phyloP scores from a whole-genome alignment of 164 flowering plant species.

The Paratinospora sagittata region DNA sequence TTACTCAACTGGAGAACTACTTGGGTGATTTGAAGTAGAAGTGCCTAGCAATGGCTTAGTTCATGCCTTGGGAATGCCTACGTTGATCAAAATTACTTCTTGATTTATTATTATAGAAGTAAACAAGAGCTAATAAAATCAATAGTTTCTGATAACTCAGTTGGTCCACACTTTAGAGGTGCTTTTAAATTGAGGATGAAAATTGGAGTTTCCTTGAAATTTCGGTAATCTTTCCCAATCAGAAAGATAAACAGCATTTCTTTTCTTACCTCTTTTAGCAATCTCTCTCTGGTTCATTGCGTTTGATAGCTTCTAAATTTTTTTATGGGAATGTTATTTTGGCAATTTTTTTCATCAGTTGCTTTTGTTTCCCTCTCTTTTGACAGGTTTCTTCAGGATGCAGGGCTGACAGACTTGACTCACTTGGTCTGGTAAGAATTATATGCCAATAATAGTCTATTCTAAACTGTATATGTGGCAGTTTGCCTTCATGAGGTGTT shows the following conservation, averaged over 20 bases:
- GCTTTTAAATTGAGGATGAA: neutral
- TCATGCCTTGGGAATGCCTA: too few relatives aligned
- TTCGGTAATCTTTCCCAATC: too few relatives aligned
- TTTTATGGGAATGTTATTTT: neutral
- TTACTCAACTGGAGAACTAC: too few relatives aligned
- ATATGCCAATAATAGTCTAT: too few relatives aligned
- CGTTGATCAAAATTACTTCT: too few relatives aligned
- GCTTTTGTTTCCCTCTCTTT: neutral
- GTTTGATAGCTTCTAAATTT: neutral
- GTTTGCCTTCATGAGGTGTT: neutral
- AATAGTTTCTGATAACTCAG: too few relatives aligned
- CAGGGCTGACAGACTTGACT: slow-evolving; percentile 73
- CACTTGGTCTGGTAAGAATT: too few relatives aligned
- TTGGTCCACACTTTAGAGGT: neutral
- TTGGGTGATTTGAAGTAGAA: too few relatives aligned
- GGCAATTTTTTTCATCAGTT: neutral
- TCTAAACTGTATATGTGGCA: neutral
- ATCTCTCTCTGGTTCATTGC: too few relatives aligned
- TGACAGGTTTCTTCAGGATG: slow-evolving; percentile 84
- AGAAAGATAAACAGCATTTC: neutral
- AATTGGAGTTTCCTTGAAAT: neutral
- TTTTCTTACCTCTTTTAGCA: neutral
- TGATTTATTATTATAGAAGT: too few relatives aligned
- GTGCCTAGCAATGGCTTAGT: too few relatives aligned
- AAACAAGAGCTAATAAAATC: too few relatives aligned